Evolutionary conservation across 129 eudicot species (phyloP).

Genomic region (Kitagawia praeruptora): DNA sequence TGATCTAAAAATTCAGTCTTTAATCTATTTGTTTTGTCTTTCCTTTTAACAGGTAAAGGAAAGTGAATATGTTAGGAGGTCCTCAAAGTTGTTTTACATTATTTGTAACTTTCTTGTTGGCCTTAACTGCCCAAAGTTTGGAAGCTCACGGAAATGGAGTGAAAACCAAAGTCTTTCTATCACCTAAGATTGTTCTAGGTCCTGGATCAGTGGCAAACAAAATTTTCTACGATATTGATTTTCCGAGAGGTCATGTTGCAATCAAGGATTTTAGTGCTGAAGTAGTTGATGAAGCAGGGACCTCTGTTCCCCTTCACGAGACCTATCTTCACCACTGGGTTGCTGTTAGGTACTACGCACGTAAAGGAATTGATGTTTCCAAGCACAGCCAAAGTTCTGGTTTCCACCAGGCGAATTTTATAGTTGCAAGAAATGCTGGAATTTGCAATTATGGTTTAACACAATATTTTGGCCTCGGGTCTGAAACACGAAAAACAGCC

Average conservation of each 20-base stretch:
- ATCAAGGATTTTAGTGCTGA: slow-evolving; percentile 60
- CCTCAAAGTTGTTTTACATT: slow-evolving; percentile 5
- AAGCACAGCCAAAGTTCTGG: slow-evolving; percentile 18
- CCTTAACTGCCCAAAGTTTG: slow-evolving; percentile 14
- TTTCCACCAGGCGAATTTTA: slow-evolving; percentile 26
- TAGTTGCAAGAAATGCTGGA: slow-evolving; percentile 44
- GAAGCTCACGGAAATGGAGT: slow-evolving; percentile 32
- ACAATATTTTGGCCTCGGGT: slow-evolving; percentile 49
- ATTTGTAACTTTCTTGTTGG: slow-evolving; percentile 7
- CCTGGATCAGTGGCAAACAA: slow-evolving; percentile 58
- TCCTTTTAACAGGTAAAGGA: slow-evolving; percentile 6
- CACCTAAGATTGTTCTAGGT: slow-evolving; percentile 41
- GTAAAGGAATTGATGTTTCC: slow-evolving; percentile 19
- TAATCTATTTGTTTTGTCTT: not conserved
- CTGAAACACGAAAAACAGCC: slow-evolving; percentile 27
- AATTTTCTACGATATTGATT: slow-evolving; percentile 29
- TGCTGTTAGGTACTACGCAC: slow-evolving; percentile 37
- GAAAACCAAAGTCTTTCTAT: slow-evolving; percentile 45
- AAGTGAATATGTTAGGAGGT: slow-evolving; percentile 39
- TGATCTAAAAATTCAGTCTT: not conserved
- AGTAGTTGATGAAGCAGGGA: slow-evolving; percentile 64
- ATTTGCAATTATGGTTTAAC: slow-evolving; percentile 32
- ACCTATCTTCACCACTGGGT: slow-evolving; percentile 22
- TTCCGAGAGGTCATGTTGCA: slow-evolving; percentile 32
- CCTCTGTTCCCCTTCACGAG: not conserved